phyloP scores from a whole-genome alignment of 139 green algal genomes.

The Chlorella ohadii region DNA sequence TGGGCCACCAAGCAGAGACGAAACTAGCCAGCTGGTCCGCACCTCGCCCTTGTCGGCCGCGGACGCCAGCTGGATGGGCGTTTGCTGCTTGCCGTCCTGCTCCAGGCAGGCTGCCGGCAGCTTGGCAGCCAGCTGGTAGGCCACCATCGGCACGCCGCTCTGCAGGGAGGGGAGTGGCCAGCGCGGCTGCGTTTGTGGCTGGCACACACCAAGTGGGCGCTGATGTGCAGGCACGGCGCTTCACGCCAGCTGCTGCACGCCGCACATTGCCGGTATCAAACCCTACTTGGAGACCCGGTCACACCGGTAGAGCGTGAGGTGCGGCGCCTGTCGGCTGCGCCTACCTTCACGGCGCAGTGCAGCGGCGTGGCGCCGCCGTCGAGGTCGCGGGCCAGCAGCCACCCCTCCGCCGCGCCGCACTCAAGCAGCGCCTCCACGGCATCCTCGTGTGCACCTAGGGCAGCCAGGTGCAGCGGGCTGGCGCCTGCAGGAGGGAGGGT shows the following conservation, averaged over 20 bases:
- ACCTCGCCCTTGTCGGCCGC: constrained; percentile 62
- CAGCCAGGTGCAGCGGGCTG: constrained; percentile 68
- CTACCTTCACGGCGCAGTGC: constrained; percentile 58
- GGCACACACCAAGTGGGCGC: too few relatives aligned
- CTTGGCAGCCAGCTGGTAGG: constrained; percentile 68
- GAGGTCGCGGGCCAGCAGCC: too few relatives aligned
- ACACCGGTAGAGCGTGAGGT: too few relatives aligned
- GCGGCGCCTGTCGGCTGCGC: too few relatives aligned
- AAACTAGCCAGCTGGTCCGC: not conserved
- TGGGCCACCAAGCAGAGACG: too few relatives aligned
- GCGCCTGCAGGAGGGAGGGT: constrained; percentile 37
- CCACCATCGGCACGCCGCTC: constrained; percentile 71
- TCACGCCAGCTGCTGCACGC: too few relatives aligned
- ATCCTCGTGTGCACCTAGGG: constrained; percentile 67
- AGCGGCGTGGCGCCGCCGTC: constrained; percentile 50
- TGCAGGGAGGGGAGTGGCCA: constrained; percentile 11
- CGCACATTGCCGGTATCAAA: too few relatives aligned
- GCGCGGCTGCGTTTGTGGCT: not conserved
- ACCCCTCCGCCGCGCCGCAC: constrained; percentile 20
- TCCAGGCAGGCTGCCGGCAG: constrained; percentile 54
- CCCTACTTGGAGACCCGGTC: too few relatives aligned
- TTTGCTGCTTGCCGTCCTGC: constrained; percentile 55
- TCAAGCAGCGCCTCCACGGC: constrained; percentile 64
- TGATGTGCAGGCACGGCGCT: too few relatives aligned
- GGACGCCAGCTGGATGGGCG: constrained; percentile 66